Percentiles rank a stretch among this genome's conserved stretches.
phyloP scores from a whole-genome alignment of 2,329 filamentous ascomycete species.

The Camillea tinctor region DNA sequence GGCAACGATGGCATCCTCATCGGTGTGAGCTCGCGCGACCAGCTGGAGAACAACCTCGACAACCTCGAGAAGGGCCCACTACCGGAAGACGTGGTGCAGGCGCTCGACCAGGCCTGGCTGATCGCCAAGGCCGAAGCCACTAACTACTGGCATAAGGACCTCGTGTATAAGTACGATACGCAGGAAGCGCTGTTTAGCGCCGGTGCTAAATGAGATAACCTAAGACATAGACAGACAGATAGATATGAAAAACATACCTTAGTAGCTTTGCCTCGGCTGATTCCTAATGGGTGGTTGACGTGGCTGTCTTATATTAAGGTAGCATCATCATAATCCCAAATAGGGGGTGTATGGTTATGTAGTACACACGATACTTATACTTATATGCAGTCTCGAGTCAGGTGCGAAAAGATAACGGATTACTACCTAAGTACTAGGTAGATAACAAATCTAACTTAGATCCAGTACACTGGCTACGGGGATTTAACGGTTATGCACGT shows the following conservation, averaged over 20 bases:
- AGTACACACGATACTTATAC: too few species aligned
- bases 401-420: too few species aligned
- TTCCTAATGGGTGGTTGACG: neutral
- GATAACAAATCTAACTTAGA: too few species aligned
- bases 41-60: slow-evolving; percentile 58
- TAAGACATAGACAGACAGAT: too few species aligned
- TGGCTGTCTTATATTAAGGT: neutral
- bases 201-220: slow-evolving; percentile 38
- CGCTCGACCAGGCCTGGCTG: slow-evolving; percentile 75
- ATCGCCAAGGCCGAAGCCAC: slow-evolving; percentile 59
- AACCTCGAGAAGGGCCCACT: slow-evolving; percentile 68
- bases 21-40: slow-evolving; percentile 55
- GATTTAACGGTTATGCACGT: too few species aligned
- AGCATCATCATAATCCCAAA: neutral
- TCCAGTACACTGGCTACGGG: too few species aligned
- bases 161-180: slow-evolving; percentile 67
- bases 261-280: too few species aligned
- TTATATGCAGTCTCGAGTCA: too few species aligned
- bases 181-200: slow-evolving; percentile 56
- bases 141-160: slow-evolving; percentile 57
- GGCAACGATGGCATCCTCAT: slow-evolving; percentile 61
- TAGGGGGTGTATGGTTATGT: too few species aligned
- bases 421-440: too few species aligned
- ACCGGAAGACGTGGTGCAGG: slow-evolving; percentile 72
- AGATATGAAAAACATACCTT: too few species aligned